Evolutionary conservation across 306 rosid genomes (phyloP).

Genomic region (Castanea crenata): DNA sequence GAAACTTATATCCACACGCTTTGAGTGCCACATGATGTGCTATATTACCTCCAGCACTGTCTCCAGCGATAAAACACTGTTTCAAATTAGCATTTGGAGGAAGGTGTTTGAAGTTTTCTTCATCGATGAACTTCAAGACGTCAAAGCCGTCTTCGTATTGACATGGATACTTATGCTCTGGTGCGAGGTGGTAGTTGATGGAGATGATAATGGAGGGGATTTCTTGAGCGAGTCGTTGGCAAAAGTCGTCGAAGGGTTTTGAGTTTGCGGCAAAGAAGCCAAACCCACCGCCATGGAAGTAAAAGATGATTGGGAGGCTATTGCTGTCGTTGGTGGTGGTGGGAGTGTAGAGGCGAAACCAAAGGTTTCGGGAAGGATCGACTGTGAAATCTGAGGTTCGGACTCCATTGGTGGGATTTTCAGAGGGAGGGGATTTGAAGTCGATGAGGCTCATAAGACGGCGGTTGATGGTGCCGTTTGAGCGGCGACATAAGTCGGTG

Average conservation of each 20-base stretch:
- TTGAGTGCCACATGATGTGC: slow-evolving; percentile 33
- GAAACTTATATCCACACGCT: slow-evolving; percentile 5
- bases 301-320: background rate
- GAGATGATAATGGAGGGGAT: slow-evolving; percentile 27
- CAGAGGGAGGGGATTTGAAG: background rate
- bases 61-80: slow-evolving; percentile 30
- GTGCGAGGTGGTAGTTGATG: slow-evolving; percentile 33
- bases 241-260: slow-evolving; percentile 2
- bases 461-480: background rate
- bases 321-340: background rate
- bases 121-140: slow-evolving; percentile 26
- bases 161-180: slow-evolving; percentile 24
- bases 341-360: slow-evolving; percentile 3
- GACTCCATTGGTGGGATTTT: background rate
- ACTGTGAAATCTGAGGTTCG: background rate
- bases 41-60: slow-evolving; percentile 38
- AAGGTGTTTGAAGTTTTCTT: background rate
- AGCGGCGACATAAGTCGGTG: background rate
- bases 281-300: slow-evolving; percentile 15
- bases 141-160: slow-evolving; percentile 37
- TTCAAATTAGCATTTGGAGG: slow-evolving; percentile 3
- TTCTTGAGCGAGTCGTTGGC: slow-evolving; percentile 8
- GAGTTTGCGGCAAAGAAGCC: slow-evolving; percentile 26
- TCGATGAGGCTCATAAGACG: background rate
- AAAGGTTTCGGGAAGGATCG: background rate